Evolutionary conservation across 495 filamentous ascomycete genomes (phyloP).

Genomic region (Amphirosellinia nigrospora): DNA sequence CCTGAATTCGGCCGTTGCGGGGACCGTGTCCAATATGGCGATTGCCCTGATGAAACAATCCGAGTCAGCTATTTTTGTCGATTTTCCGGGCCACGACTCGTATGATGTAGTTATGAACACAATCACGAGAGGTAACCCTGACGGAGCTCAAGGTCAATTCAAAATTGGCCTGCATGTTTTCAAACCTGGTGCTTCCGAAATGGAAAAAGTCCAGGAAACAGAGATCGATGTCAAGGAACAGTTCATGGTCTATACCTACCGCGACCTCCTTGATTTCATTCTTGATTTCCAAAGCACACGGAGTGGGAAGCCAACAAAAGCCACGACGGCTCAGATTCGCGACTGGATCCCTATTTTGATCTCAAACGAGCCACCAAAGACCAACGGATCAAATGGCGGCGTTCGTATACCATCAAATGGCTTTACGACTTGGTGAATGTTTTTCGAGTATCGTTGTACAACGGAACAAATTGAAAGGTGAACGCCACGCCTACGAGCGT

Average conservation of each 20-base stretch:
- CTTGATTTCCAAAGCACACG: slow-evolving; percentile 52
- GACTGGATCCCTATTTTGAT: slow-evolving; percentile 52
- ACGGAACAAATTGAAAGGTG: slow-evolving; percentile 41
- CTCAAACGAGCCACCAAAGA: slow-evolving; percentile 44
- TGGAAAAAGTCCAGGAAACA: slow-evolving; percentile 27
- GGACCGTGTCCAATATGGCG: slow-evolving; percentile 48
- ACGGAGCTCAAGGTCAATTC: slow-evolving; percentile 41
- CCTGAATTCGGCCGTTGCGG: slow-evolving; percentile 55
- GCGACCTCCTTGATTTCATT: slow-evolving; percentile 54
- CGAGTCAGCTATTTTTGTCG: slow-evolving; percentile 44
- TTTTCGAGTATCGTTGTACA: slow-evolving; percentile 48
- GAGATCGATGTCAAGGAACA: slow-evolving; percentile 48
- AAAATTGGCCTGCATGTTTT: too few relatives aligned
- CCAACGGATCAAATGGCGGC: slow-evolving; percentile 51
- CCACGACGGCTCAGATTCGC: slow-evolving; percentile 44
- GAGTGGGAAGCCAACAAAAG: slow-evolving; percentile 54
- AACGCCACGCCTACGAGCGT: slow-evolving; percentile 40
- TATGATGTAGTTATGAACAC: slow-evolving; percentile 47
- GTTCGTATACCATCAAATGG: slow-evolving; percentile 57
- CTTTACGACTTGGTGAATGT: slow-evolving; percentile 57
- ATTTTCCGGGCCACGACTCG: slow-evolving; percentile 50
- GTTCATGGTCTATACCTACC: slow-evolving; percentile 49
- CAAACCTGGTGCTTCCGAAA: slow-evolving; percentile 27
- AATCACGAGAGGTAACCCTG: slow-evolving; percentile 45
- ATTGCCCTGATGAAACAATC: slow-evolving; percentile 46